phyloP scores from a whole-genome alignment of 2,329 filamentous ascomycete species.

The Fusarium continuum region DNA sequence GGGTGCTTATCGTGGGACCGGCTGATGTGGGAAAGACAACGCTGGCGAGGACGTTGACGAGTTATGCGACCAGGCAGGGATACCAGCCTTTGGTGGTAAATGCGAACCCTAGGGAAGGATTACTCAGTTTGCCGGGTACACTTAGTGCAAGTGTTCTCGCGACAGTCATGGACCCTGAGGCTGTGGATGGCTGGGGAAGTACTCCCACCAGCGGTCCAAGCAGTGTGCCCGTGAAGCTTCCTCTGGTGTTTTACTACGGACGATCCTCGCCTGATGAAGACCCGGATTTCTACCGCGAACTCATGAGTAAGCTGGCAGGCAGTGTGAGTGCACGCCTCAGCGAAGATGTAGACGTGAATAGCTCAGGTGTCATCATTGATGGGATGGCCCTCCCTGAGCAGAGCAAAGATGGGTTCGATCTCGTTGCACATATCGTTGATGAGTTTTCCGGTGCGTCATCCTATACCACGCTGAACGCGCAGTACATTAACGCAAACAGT shows the following conservation, averaged over 20 bases:
- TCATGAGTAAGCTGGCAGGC: constrained; percentile 80
- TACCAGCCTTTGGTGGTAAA: constrained; percentile 85
- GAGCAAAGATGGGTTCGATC: constrained; percentile 74
- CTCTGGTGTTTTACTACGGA: constrained; percentile 90
- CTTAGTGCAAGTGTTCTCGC: constrained; percentile 88
- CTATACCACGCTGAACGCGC: background rate
- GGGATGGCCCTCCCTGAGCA: constrained; percentile 75
- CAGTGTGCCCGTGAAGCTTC: constrained; percentile 87
- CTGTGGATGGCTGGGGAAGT: constrained; percentile 85
- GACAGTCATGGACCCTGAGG: constrained; percentile 82
- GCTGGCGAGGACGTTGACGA: constrained; percentile 77
- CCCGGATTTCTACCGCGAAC: constrained; percentile 73
- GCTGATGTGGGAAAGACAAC: constrained; percentile 85
- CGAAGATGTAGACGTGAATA: constrained; percentile 76
- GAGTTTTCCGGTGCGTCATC: constrained; percentile 59
- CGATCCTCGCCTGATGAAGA: constrained; percentile 77
- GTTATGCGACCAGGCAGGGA: constrained; percentile 79
- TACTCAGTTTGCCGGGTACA: constrained; percentile 81
- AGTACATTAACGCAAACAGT: constrained; percentile 64
- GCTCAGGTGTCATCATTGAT: constrained; percentile 86
- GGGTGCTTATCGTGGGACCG: constrained; percentile 85
- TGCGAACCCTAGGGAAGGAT: constrained; percentile 81
- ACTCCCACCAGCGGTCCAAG: constrained; percentile 92
- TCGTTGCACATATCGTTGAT: constrained; percentile 78
- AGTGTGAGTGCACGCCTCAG: constrained; percentile 80